Percentiles rank a stretch among this genome's conserved stretches.
phyloP scores from a whole-genome alignment of 495 filamentous ascomycete species.

The Daldinia loculata region DNA sequence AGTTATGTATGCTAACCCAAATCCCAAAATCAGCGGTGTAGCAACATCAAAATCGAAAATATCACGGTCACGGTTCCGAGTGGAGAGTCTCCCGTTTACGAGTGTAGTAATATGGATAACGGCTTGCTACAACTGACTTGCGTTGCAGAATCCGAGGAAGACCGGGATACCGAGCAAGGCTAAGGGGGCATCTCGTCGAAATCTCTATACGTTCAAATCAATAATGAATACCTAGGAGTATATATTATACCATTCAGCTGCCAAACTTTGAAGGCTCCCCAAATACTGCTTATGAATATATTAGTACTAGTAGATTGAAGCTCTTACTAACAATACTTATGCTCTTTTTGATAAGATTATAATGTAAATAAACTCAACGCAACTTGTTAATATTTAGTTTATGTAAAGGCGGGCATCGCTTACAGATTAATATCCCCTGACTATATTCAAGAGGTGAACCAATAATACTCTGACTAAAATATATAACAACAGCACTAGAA shows the following conservation, averaged over 20 bases:
- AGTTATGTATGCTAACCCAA: background rate
- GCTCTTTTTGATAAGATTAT: too few species aligned
- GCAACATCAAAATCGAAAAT: constrained; percentile 33
- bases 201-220: background rate
- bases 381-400: too few species aligned
- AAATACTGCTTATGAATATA: too few species aligned
- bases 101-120: constrained; percentile 37
- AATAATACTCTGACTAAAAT: background rate
- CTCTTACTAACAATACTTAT: too few species aligned
- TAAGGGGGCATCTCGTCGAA: background rate
- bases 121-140: constrained; percentile 28
- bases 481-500: background rate
- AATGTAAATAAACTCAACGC: background rate
- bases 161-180: constrained; percentile 27
- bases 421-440: too few species aligned
- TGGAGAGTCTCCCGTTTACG: constrained; percentile 31
- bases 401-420: too few species aligned
- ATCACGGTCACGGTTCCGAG: constrained; percentile 35
- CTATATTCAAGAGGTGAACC: too few species aligned
- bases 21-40: constrained; percentile 23
- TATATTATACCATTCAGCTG: too few species aligned
- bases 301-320: too few species aligned
- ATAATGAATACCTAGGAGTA: background rate
- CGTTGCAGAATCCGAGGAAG: constrained; percentile 15
- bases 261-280: too few species aligned